Percentiles rank a stretch among this genome's conserved stretches.
Evolutionary conservation across 768 basidiomycete genomes (phyloP).

Genomic region (Lactifluus hygrophoroides): DNA sequence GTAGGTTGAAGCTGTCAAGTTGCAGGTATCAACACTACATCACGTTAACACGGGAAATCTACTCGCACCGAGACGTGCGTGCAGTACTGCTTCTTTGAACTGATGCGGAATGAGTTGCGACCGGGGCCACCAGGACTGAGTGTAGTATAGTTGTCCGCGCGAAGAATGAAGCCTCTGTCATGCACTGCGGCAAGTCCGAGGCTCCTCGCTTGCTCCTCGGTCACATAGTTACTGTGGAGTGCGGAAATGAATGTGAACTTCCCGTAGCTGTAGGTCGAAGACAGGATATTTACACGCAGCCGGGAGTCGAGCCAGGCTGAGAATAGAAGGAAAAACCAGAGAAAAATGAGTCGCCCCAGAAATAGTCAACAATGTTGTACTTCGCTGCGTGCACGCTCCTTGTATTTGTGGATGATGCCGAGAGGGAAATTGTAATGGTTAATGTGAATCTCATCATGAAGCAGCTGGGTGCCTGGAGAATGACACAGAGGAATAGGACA

Average conservation of each 20-base stretch:
- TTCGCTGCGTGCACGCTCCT: slow-evolving; percentile 37
- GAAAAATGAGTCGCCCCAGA: slow-evolving; percentile 40
- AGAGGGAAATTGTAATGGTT: background rate
- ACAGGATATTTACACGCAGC: slow-evolving; percentile 44
- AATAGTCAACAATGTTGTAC: slow-evolving; percentile 40
- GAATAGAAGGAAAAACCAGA: slow-evolving; percentile 41
- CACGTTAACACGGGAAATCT: slow-evolving; percentile 7
- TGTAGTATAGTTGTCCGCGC: slow-evolving; percentile 43
- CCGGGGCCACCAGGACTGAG: slow-evolving; percentile 43
- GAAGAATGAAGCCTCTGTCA: slow-evolving; percentile 44
- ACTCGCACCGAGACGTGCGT: slow-evolving; percentile 48
- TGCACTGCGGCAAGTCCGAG: slow-evolving; percentile 51
- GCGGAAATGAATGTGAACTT: too few species aligned
- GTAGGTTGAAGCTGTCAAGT: slow-evolving; percentile 35
- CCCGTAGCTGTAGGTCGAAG: background rate
- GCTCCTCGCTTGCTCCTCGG: slow-evolving; percentile 38
- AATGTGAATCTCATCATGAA: background rate
- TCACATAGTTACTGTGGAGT: slow-evolving; percentile 36
- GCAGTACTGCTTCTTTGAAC: slow-evolving; percentile 43
- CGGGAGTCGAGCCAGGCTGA: slow-evolving; percentile 55
- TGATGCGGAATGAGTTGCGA: slow-evolving; percentile 49
- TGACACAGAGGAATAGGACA: too few species aligned
- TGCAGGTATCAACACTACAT: background rate
- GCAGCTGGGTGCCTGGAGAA: background rate
- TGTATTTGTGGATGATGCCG: too few species aligned